Evolutionary conservation across 1,284 basidiomycete genomes (phyloP).

Genomic region (Takashimella tepidaria): DNA sequence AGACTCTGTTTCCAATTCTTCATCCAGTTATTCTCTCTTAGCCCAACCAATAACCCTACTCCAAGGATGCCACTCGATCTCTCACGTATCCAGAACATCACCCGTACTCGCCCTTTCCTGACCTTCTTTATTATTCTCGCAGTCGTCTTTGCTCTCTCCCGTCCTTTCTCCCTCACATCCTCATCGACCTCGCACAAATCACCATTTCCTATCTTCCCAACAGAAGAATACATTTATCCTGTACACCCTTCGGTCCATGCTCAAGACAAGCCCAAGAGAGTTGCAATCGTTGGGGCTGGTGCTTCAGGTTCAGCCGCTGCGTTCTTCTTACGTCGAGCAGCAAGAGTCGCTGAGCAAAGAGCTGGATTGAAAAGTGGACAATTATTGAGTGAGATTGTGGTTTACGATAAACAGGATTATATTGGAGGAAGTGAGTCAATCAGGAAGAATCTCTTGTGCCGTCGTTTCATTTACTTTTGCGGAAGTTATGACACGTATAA

Average conservation of each 20-base stretch:
- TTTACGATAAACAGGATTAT: conserved; percentile 70
- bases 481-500: too few species aligned
- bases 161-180: background rate
- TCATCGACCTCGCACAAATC: background rate
- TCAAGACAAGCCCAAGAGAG: conserved; percentile 23
- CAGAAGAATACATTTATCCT: background rate
- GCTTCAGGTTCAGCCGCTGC: conserved; percentile 79
- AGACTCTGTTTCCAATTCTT: too few species aligned
- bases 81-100: too few species aligned
- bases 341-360: conserved; percentile 60
- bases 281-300: conserved; percentile 84
- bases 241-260: background rate
- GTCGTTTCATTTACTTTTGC: too few species aligned
- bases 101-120: background rate
- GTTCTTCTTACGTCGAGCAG: conserved; percentile 64
- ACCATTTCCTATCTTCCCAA: background rate
- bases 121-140: background rate
- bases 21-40: too few species aligned
- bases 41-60: too few species aligned
- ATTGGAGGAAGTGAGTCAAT: conserved; percentile 77
- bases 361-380: conserved; percentile 53
- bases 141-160: background rate
- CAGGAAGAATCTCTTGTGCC: too few species aligned
- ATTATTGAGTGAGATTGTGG: conserved; percentile 61
- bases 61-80: too few species aligned